Conservation (phyloP, 2,329 filamentous ascomycete species). For the Arthrobotrys sinensis region DNA sequence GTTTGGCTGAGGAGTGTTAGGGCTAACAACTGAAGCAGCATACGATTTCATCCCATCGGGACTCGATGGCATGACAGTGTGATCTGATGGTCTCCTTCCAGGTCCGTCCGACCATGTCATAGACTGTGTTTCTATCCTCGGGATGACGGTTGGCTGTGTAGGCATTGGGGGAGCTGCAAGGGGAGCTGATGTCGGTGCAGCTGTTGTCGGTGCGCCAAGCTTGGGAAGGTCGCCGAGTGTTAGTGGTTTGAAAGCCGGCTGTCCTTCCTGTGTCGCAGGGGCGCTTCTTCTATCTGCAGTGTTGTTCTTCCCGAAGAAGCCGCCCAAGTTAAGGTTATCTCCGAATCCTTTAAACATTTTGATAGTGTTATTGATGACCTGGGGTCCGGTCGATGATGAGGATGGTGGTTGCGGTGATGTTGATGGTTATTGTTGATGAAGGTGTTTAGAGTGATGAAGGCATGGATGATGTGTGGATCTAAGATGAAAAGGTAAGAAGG, state of each 20-base stretch:
- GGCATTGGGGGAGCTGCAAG: slow-evolving; percentile 30
- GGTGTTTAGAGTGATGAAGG: slow-evolving; percentile 19
- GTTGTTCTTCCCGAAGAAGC: slow-evolving; percentile 34
- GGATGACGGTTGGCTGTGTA: slow-evolving; percentile 9
- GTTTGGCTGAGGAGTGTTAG: slow-evolving; percentile 41
- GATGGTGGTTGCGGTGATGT: slow-evolving; percentile 20
- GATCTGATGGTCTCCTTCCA: slow-evolving; percentile 50
- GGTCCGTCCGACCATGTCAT: slow-evolving; percentile 54
- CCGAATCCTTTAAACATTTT: slow-evolving; percentile 51
- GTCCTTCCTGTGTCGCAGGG: slow-evolving; percentile 46
- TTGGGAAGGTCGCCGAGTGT: slow-evolving; percentile 53
- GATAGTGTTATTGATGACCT: slow-evolving; percentile 13
- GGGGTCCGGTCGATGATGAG: slow-evolving; percentile 7
- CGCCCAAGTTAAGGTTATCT: slow-evolving; percentile 34
- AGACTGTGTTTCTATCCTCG: slow-evolving; percentile 36
- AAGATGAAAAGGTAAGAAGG: slow-evolving; percentile 5
- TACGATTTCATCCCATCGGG: slow-evolving; percentile 48
- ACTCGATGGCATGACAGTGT: slow-evolving; percentile 34
- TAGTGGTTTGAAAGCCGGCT: slow-evolving; percentile 35
- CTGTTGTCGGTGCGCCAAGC: slow-evolving; percentile 14
- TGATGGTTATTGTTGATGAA: slow-evolving; percentile 14
- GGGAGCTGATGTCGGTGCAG: slow-evolving; percentile 23
- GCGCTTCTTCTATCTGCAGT: slow-evolving; percentile 40
- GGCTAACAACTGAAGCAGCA: slow-evolving; percentile 55
- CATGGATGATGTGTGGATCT: slow-evolving; percentile 24